Base-by-base conservation (phyloP, 306 rosid genomes). In the Trifolium subterraneum region DNA sequence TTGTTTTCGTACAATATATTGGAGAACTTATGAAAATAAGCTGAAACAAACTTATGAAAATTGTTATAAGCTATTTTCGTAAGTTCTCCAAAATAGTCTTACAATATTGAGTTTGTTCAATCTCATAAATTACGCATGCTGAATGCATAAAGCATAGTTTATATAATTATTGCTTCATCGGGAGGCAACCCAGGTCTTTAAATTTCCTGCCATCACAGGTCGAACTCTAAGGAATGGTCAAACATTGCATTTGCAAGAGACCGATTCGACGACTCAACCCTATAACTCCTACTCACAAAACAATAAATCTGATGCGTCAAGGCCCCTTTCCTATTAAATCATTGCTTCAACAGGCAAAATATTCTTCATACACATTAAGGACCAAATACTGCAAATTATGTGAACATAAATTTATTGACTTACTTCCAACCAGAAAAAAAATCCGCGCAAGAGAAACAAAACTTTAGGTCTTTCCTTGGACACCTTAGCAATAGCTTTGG, bases 361-460 rank as follows among this genome's bases (percentile, higher is more conserved):
- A 64, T 10, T 14, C 39, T 35, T 42, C 62, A 35, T 44, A 42
- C 39, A 79, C 13, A 11, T 44, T 11, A 13, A 69, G 29, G 54
- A 63, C 45, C 33, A 33, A 50, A 63, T 67, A 60, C 52, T 25
- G 1, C 25, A 79, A 77, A 80, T 6, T 42, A 51, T 25, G 68
- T 56, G 54, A 56, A 78, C 27, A 50, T 75, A 80, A 80, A 75
- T 52, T 27, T 35, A 33, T 42, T 60, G 61, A 79, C 85, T 83
- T 65, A 93, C 97, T 85, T 87, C 10, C 85, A 91, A 68, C 92
- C 91, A 94, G 83, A 84, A 90, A 70, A 81, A 45, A 70, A 90
- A 91, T 65, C 93, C 98, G 52, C 97, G 98, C 35, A 88, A 70
- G 50, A 91, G 84, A 83, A 83, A 84, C 83, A 90, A 71, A 74